Conservation (phyloP, 371 early-diverging fungal species). For the Batrachochytrium dendrobatidis region DNA sequence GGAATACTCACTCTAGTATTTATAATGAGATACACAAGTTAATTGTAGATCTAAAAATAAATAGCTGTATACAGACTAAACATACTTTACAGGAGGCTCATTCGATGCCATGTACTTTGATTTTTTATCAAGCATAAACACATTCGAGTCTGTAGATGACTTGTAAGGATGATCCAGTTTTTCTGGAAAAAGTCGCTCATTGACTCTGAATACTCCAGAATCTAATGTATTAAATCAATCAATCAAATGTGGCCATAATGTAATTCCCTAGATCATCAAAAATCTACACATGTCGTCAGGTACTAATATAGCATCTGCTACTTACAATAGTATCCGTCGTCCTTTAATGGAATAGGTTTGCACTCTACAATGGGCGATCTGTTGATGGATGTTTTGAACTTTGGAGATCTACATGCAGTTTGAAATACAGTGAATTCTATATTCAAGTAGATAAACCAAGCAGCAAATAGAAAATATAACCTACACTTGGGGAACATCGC, state of each 20-base stretch:
- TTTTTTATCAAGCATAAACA: slow-evolving; percentile 5
- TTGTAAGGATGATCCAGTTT: slow-evolving; percentile 2
- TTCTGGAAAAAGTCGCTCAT: slow-evolving; percentile 3
- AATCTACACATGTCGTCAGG: too few species aligned
- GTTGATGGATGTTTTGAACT: too few species aligned
- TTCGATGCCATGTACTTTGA: neutral
- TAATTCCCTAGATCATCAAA: neutral
- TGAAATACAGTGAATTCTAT: too few species aligned
- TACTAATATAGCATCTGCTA: too few species aligned
- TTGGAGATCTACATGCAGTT: too few species aligned
- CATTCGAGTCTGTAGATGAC: neutral
- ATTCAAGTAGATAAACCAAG: too few species aligned
- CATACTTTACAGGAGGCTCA: slow-evolving; percentile 4
- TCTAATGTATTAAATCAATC: neutral
- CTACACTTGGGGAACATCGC: neutral
- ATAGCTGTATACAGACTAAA: neutral
- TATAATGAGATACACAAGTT: neutral
- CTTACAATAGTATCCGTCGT: slow-evolving; percentile 2
- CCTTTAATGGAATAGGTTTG: neutral
- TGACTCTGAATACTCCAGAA: neutral
- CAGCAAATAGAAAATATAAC: too few species aligned
- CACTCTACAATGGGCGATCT: too few species aligned
- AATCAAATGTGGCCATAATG: neutral
- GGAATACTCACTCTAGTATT: slow-evolving; percentile 4
- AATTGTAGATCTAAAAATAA: neutral